A percentile compares a stretch with the other conserved stretches of the same genome.
These are phyloP conservation scores for Senna siamea DNA, from an alignment of 306 rosid genomes.

Conservation along the genomic window DNA sequence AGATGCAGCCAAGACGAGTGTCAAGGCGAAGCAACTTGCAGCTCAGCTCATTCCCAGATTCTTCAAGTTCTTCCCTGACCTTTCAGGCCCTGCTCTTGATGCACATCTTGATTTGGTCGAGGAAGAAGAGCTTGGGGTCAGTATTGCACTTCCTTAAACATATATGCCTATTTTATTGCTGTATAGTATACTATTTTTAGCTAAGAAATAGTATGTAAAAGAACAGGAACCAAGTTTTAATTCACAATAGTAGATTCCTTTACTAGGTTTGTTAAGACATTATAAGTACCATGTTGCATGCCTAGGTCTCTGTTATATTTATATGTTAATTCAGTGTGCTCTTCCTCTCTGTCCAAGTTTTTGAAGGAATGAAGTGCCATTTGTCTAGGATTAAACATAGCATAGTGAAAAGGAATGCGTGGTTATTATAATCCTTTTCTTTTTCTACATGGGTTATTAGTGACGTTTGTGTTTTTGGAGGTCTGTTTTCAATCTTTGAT, in stretches of 20 bases:
- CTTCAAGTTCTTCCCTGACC: slow-evolving; percentile 87
- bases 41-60: slow-evolving; percentile 97
- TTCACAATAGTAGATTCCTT: not conserved
- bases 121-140: slow-evolving; percentile 92
- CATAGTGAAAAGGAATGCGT: not conserved
- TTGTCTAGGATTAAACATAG: not conserved
- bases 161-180: not conserved
- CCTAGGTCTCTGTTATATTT: not conserved
- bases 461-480: slow-evolving; percentile 14
- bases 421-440: not conserved
- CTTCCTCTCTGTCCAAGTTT: no score
- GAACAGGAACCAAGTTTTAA: not conserved
- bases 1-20: slow-evolving; percentile 81
- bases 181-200: slow-evolving; percentile 2
- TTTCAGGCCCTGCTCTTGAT: slow-evolving; percentile 74
- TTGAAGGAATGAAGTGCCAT: slow-evolving; percentile 8
- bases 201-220: slow-evolving; percentile 16
- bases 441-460: slow-evolving; percentile 1
- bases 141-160: slow-evolving; percentile 33
- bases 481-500: not conserved
- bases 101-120: slow-evolving; percentile 91
- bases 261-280: not conserved
- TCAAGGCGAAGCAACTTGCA: slow-evolving; percentile 91
- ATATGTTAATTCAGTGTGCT: no score
- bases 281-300: not conserved